Conservation (phyloP, 2,329 filamentous ascomycete genomes). For the Paraphaeosphaeria minitans region DNA sequence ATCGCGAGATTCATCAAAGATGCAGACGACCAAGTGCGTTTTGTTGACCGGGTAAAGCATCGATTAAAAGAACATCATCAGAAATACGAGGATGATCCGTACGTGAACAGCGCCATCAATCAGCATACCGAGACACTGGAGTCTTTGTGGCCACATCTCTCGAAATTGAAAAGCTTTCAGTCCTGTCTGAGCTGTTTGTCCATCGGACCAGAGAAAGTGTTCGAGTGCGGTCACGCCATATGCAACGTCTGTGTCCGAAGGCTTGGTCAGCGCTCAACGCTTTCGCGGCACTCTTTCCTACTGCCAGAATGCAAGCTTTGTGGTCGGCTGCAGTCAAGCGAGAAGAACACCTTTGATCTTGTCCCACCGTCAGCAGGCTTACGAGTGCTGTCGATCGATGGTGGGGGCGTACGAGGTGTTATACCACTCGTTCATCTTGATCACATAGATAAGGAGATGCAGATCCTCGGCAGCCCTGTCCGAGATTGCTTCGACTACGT, state of each 20-base stretch:
- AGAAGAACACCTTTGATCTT: constrained; percentile 23
- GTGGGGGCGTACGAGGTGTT: constrained; percentile 36
- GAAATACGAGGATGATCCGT: constrained; percentile 5
- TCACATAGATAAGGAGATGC: constrained; percentile 20
- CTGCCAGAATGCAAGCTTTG: constrained; percentile 39
- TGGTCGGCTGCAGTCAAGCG: constrained; percentile 14
- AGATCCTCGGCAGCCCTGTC: constrained; percentile 19
- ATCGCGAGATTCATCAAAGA: constrained; percentile 7
- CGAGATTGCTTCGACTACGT: constrained; percentile 33
- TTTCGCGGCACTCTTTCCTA: constrained; percentile 27
- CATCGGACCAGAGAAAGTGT: constrained; percentile 33
- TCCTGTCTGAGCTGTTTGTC: constrained; percentile 40
- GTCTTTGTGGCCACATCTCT: constrained; percentile 4
- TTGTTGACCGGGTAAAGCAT: too few relatives aligned
- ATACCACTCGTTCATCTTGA: constrained; percentile 28
- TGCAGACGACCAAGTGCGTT: neutral
- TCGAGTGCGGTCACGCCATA: constrained; percentile 43
- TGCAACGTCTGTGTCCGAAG: constrained; percentile 42
- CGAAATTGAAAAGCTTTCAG: constrained; percentile 22
- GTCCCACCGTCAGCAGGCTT: constrained; percentile 42
- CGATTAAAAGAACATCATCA: neutral
- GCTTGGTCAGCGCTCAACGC: constrained; percentile 27
- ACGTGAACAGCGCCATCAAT: neutral
- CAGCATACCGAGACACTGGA: constrained; percentile 8
- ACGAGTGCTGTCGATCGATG: constrained; percentile 46